Conservation (phyloP, 2,329 filamentous ascomycete species). For the Colletotrichum cereale region DNA sequence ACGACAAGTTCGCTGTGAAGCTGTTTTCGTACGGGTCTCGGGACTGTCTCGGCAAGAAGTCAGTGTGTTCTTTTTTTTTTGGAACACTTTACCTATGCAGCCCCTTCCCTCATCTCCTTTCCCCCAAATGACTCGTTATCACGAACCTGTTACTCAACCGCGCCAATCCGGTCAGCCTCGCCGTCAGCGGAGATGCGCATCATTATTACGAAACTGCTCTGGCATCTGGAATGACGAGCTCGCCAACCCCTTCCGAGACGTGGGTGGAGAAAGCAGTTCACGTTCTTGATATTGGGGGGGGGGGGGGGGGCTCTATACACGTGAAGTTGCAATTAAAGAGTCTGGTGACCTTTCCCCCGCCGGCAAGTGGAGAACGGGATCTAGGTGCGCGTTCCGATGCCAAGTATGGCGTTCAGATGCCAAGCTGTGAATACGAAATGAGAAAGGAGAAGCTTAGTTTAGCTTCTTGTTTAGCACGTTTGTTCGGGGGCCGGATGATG, state of each 20-base stretch:
- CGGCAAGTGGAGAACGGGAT: too few species aligned
- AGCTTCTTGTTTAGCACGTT: not conserved
- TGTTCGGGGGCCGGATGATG: not conserved
- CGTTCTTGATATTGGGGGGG: not conserved
- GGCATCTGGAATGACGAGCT: not conserved
- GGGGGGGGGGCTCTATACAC: not conserved
- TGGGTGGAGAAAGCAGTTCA: not conserved
- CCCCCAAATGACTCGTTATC: not conserved
- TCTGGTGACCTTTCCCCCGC: not conserved
- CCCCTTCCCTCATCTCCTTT: not conserved
- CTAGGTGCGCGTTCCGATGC: not conserved
- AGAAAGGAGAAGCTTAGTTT: too few species aligned
- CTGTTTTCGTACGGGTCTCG: too few species aligned
- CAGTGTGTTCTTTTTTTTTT: too few species aligned
- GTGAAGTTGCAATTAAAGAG: not conserved
- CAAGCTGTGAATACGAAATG: not conserved
- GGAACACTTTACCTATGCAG: too few species aligned
- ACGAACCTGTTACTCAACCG: not conserved
- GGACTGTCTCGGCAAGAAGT: too few species aligned
- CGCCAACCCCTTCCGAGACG: not conserved
- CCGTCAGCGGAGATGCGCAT: not conserved
- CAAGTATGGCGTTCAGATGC: not conserved
- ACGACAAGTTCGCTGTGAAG: too few species aligned
- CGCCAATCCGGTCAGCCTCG: not conserved
- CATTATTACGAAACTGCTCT: not conserved